Evolutionary conservation across 768 basidiomycete species (phyloP), one percentile per base, ranked within the genome.

Genomic region (Tephrocybe sp.): DNA sequence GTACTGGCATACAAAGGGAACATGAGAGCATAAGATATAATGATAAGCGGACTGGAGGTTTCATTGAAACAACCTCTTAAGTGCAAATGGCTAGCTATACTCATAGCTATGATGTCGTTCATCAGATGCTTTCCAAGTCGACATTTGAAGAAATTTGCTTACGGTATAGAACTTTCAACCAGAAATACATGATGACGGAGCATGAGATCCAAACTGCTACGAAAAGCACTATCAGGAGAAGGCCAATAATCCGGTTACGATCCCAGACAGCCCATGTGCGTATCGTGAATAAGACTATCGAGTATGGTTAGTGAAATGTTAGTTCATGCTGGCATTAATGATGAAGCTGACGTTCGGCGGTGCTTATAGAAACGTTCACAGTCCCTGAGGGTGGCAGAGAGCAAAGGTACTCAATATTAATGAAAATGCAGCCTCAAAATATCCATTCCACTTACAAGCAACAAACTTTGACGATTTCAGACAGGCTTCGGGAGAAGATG

Each of bases 201-300:
- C 36, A 49, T 6, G 45, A 31, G 1, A 45, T 30, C 58, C 52
- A 54, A 24, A 41, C 42, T 3, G 41, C 41, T 22, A 52, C 33
- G 39, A 47, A 57, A 22, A 57, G 45, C 16, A 50, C 22, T 1
- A 47, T 29, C 7, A 60, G 45, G 8, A 52, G 31, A 16, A 57
- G 22, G 3, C 47, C 51, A 25, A 62, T 38, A 16, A 38, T 47
- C 6, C 44, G 33, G 19, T 42, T 29, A n/a, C 57, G 40, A 29
- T 57, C 45, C 56, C 61, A 62, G 5, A 62, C 45, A 1, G 61
- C 58, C 61, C 61, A 62, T 13, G 51, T 53, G 3, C 61, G 56
- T 16, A 60, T 42, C 9, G 50, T 53, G 19, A 62, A 40, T 29
- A 62, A 54, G 24, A 62, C 61, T 62, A n/a, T 21, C 4, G 15